These are phyloP conservation scores for Hygrocybe coccinea DNA, from an alignment of 768 basidiomycete species.

Conservation along the genomic window DNA sequence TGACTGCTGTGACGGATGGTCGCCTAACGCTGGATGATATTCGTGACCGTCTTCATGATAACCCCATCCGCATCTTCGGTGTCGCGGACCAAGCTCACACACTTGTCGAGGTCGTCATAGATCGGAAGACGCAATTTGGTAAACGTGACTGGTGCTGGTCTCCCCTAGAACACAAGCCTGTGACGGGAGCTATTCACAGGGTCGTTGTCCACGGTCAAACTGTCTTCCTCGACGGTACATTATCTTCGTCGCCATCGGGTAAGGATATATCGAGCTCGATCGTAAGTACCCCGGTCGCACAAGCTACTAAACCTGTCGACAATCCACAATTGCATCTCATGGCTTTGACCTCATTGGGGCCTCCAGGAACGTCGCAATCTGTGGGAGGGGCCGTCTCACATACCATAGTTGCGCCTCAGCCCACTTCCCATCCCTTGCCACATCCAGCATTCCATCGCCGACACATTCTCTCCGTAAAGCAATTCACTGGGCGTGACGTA, in stretches of 20 bases:
- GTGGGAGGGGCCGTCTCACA: constrained; percentile 25
- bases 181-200: constrained; percentile 79
- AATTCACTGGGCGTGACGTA: constrained; percentile 83
- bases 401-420: constrained; percentile 28
- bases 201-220: constrained; percentile 90
- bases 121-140: constrained; percentile 60
- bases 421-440: constrained; percentile 48
- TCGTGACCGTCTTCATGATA: constrained; percentile 79
- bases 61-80: constrained; percentile 87
- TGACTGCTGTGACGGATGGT: constrained; percentile 79
- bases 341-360: constrained; percentile 22
- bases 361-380: constrained; percentile 18
- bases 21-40: constrained; percentile 81
- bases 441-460: constrained; percentile 90
- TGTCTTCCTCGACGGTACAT: constrained; percentile 78
- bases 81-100: constrained; percentile 83
- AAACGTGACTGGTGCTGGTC: constrained; percentile 66
- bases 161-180: constrained; percentile 58
- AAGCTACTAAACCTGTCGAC: constrained; percentile 31
- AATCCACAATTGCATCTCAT: constrained; percentile 22
- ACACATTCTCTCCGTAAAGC: constrained; percentile 91
- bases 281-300: constrained; percentile 30
- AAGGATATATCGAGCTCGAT: constrained; percentile 67
- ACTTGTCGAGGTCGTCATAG: constrained; percentile 88
- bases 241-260: constrained; percentile 56